Evolutionary conservation across 148 eudicot genomes (phyloP), one percentile per base, ranked within the genome.

Genomic region (Rhododendron vialii): DNA sequence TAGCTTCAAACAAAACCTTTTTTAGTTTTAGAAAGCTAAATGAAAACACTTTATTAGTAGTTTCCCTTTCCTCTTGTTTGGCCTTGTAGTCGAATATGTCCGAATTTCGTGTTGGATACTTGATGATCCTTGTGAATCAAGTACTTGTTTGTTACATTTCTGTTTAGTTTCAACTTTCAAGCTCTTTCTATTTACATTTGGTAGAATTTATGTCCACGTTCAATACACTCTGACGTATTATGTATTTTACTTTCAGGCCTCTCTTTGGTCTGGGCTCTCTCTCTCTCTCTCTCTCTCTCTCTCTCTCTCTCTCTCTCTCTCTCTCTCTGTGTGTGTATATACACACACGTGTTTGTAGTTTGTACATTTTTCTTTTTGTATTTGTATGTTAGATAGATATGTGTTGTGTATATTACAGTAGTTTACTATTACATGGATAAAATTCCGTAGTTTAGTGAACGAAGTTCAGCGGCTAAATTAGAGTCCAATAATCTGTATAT

Each of bases 221-320:
- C 1, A n/a, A 11, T 61, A 82, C 10, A 6, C 17, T 35, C 47
- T 28, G 12, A 69, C 20, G 18, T 28, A 22, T 10, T 18, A 6
- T 1, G 33, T 17, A 69, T 75, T 45, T 82, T 61, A 17, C 83
- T 84, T 87, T 85, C 87, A 88, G 89, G 89, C 87, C 87, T 85
- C 79, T 85, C 17, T 5, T 85, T 85, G 82, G 83, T 73, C 85
- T 88, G 85, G 89, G 69, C 36, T 88, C 30, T 63, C 89, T n/a
- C n/a, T n/a, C n/a, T n/a, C 89, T 82, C 87, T 88, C 38, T 36
- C 38, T 36, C 4, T 36, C 38, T 36, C 38, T 36, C 38, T 36
- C 38, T 36, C 38, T 36, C 38, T 36, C 38, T 36, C 38, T 36
- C 38, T 36, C 38, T 36, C 38, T 36, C 38, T 36, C 38, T 36